Conservation (phyloP, 352 stramenopile genomes). For the Globisporangium splendens region DNA sequence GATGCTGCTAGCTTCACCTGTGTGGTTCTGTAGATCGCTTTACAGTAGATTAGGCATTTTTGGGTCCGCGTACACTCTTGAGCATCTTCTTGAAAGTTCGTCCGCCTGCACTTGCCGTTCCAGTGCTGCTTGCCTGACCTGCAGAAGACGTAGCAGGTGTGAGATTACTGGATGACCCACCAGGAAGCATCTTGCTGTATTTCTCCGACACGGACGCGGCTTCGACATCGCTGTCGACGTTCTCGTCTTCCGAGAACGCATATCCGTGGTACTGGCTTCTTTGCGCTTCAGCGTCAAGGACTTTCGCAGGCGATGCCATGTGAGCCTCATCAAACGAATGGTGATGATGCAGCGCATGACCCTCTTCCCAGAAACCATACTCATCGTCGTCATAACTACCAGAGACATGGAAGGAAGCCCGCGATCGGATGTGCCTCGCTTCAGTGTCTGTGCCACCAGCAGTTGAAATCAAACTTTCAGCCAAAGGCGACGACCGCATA, state of each 20-base stretch:
- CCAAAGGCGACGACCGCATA: slow-evolving; percentile 51
- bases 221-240: slow-evolving; percentile 65
- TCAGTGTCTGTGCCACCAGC: slow-evolving; percentile 11
- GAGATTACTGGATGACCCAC: slow-evolving; percentile 10
- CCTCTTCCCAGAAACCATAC: slow-evolving; percentile 8
- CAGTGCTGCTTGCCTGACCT: slow-evolving; percentile 7
- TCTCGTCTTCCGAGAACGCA: slow-evolving; percentile 77
- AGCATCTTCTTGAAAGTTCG: slow-evolving; percentile 70
- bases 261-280: slow-evolving; percentile 65
- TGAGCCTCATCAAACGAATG: slow-evolving; percentile 5
- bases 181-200: slow-evolving; percentile 10
- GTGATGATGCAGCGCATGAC: slow-evolving; percentile 8
- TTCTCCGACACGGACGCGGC: slow-evolving; percentile 26
- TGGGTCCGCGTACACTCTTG: slow-evolving; percentile 66
- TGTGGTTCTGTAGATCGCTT: neutral
- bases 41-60: slow-evolving; percentile 44
- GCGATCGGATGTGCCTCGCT: slow-evolving; percentile 42
- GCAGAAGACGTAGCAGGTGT: slow-evolving; percentile 11
- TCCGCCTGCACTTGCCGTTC: slow-evolving; percentile 8
- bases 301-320: neutral
- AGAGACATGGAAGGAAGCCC: slow-evolving; percentile 47
- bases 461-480: slow-evolving; percentile 46
- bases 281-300: slow-evolving; percentile 5
- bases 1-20: neutral
- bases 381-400: slow-evolving; percentile 14